Percentiles rank a stretch among this genome's conserved stretches.
Conservation (phyloP, 345 rosid genomes). For the Capsella bursapastoris region DNA sequence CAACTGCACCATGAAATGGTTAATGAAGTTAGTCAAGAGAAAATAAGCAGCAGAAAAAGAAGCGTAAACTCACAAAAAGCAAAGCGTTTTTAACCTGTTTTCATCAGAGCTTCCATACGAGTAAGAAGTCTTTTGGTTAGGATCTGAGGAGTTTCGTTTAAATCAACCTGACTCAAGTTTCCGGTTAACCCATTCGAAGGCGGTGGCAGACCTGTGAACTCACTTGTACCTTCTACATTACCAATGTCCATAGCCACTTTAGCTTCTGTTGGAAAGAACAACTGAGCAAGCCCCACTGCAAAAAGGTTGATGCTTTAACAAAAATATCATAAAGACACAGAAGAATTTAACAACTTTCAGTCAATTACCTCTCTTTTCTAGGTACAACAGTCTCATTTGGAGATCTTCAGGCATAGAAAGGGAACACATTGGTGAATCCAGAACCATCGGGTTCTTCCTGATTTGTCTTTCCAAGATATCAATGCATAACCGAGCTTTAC, state of each 20-base stretch:
- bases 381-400: conserved; percentile 83
- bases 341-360: not conserved
- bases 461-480: conserved; percentile 93
- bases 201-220: conserved; percentile 61
- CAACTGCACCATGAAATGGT: conserved; percentile 58
- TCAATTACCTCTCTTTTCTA: conserved; percentile 89
- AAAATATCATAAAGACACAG: not conserved
- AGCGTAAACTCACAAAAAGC: not conserved
- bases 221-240: conserved; percentile 68
- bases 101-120: conserved; percentile 84
- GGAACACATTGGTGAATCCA: conserved; percentile 51
- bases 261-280: conserved; percentile 92
- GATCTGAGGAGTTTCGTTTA: conserved; percentile 85
- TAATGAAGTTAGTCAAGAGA: conserved; percentile 7
- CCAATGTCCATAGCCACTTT: conserved; percentile 95
- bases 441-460: conserved; percentile 72
- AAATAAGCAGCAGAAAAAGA: not conserved
- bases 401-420: conserved; percentile 71
- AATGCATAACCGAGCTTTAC: conserved; percentile 76
- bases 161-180: conserved; percentile 80
- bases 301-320: conserved; percentile 4
- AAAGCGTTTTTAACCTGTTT: conserved; percentile 62
- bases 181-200: conserved; percentile 62
- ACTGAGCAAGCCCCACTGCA: conserved; percentile 86
- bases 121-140: conserved; percentile 68